phyloP scores from a whole-genome alignment of 2,329 filamentous ascomycete species.

The Clonostachys solani region DNA sequence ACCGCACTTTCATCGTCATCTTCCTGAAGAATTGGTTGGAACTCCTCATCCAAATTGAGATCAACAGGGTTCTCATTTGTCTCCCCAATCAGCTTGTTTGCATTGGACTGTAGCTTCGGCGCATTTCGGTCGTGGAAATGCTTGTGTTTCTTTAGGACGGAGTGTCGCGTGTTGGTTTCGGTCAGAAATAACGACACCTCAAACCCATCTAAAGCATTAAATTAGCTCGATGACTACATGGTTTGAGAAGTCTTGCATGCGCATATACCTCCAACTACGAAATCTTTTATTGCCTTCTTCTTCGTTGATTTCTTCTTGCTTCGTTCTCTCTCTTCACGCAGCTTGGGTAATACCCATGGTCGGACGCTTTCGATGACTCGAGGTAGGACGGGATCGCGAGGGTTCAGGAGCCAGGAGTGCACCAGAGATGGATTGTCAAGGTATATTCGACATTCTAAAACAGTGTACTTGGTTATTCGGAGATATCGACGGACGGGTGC shows the following conservation, averaged over 20 bases:
- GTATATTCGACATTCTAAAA: conserved; percentile 96
- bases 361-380: conserved; percentile 82
- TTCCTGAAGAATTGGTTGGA: conserved; percentile 41
- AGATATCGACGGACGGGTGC: conserved; percentile 86
- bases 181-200: conserved; percentile 93
- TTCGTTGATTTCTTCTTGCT: conserved; percentile 56
- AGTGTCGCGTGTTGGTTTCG: conserved; percentile 79
- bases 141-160: conserved; percentile 82
- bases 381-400: conserved; percentile 70
- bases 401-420: conserved; percentile 78
- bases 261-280: conserved; percentile 67
- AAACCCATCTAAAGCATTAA: conserved; percentile 69
- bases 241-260: conserved; percentile 11
- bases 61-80: conserved; percentile 49
- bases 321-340: conserved; percentile 75
- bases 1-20: conserved; percentile 22
- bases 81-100: conserved; percentile 54
- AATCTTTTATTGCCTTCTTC: conserved; percentile 86
- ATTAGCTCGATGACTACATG: not conserved
- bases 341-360: conserved; percentile 82
- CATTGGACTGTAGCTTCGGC: conserved; percentile 55
- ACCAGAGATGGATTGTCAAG: conserved; percentile 83
- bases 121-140: conserved; percentile 58
- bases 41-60: conserved; percentile 37
- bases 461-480: conserved; percentile 86